Evolutionary conservation across 116 monocot genomes (phyloP).

Genomic region (Zostera marina): DNA sequence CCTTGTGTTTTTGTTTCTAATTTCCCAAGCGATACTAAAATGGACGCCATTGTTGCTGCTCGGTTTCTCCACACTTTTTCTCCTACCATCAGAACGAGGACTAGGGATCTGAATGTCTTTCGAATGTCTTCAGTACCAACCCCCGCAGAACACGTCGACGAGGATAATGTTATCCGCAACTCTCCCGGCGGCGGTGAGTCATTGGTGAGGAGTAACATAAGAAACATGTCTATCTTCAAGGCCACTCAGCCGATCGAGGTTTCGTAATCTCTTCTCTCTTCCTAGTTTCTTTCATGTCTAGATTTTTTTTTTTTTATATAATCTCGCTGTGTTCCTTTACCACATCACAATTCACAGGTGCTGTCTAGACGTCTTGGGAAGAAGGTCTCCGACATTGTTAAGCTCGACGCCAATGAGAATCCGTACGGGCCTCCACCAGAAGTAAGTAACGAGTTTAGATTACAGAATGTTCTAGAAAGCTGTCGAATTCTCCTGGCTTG

Average conservation of each 20-base stretch:
- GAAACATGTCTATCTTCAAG: constrained; percentile 3
- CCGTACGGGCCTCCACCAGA: constrained; percentile 5
- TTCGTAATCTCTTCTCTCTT: background rate
- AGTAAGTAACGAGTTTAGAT: background rate
- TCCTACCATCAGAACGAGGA: background rate
- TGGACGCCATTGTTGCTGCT: background rate
- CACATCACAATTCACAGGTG: background rate
- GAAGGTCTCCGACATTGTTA: constrained; percentile 5
- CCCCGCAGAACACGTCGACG: background rate
- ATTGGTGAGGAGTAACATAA: constrained; percentile 3
- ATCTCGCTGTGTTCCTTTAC: background rate
- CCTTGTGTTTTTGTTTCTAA: background rate
- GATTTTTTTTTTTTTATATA: background rate
- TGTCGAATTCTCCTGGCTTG: background rate
- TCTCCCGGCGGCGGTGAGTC: background rate
- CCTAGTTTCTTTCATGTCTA: background rate
- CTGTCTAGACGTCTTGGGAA: constrained; percentile 4
- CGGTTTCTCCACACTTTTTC: background rate
- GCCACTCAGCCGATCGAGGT: constrained; percentile 7
- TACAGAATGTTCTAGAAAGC: too few species aligned
- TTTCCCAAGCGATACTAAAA: background rate
- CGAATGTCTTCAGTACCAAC: constrained; percentile 1
- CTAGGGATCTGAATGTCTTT: background rate
- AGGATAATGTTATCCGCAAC: background rate
- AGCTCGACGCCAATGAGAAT: constrained; percentile 7